Evolutionary conservation across 495 filamentous ascomycete species (phyloP).

Genomic region (Trichodelitschia bisporula): DNA sequence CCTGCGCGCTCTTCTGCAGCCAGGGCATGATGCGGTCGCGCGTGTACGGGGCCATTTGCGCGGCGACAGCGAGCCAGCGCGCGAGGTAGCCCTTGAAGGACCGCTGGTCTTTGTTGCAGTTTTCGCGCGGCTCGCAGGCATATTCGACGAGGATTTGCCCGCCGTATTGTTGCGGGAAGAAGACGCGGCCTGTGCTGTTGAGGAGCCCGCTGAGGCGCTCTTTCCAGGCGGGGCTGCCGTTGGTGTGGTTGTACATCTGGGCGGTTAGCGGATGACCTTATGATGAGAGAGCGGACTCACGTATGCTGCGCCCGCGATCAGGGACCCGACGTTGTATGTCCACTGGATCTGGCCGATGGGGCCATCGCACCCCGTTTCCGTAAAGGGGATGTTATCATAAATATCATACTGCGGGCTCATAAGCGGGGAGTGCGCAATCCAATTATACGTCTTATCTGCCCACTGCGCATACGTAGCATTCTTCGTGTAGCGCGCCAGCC

Average conservation of each 20-base stretch:
- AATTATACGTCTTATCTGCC: conserved; percentile 4
- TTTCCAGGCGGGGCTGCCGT: conserved; percentile 26
- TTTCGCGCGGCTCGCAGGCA: conserved; percentile 38
- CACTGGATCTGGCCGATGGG: conserved; percentile 29
- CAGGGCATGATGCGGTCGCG: conserved; percentile 1
- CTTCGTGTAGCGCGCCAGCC: conserved; percentile 4
- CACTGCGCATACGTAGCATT: conserved; percentile 4
- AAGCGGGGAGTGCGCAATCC: not conserved
- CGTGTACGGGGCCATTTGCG: conserved; percentile 4
- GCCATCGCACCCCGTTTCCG: conserved; percentile 15
- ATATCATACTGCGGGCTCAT: not conserved
- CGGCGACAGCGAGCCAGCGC: conserved; percentile 4
- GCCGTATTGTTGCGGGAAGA: conserved; percentile 25
- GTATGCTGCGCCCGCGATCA: conserved; percentile 39
- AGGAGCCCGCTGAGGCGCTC: conserved; percentile 28
- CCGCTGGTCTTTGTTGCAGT: conserved; percentile 24
- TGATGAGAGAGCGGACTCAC: conserved; percentile 23
- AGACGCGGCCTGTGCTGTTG: conserved; percentile 26
- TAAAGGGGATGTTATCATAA: not conserved
- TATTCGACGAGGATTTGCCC: conserved; percentile 37
- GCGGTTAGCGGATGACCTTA: conserved; percentile 6
- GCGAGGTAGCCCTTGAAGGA: conserved; percentile 7
- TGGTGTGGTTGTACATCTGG: conserved; percentile 17
- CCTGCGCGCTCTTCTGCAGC: conserved; percentile 2
- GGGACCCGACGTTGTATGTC: conserved; percentile 45